Percentiles rank a stretch among this genome's conserved stretches.
phyloP scores from a whole-genome alignment of 306 rosid genomes.

The Fragaria ananassa region DNA sequence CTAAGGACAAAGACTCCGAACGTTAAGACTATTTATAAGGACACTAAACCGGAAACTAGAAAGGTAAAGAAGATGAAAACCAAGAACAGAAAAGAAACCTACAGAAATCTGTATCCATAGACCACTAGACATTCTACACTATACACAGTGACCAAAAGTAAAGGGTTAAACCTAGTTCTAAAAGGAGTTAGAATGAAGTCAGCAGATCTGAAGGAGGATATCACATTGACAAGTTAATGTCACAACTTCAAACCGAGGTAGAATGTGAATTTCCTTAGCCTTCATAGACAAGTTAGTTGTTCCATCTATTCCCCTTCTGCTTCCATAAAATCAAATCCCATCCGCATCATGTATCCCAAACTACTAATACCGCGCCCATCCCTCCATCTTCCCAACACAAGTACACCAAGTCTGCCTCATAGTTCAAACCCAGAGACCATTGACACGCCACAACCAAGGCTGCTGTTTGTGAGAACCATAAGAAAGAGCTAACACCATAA shows the following conservation, averaged over 20 bases:
- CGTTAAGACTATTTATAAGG: slow-evolving; percentile 5
- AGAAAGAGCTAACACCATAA: slow-evolving; percentile 33
- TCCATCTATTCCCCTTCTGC: slow-evolving; percentile 30
- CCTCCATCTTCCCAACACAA: slow-evolving; percentile 18
- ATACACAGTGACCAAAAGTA: slow-evolving; percentile 15
- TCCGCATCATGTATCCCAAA: slow-evolving; percentile 7
- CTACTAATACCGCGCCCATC: neutral
- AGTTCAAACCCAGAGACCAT: slow-evolving; percentile 28
- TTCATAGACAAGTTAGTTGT: slow-evolving; percentile 28
- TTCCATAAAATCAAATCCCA: slow-evolving; percentile 28
- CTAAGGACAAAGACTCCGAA: neutral
- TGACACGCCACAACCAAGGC: slow-evolving; percentile 35
- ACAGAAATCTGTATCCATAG: slow-evolving; percentile 13
- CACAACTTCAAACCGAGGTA: slow-evolving; percentile 25
- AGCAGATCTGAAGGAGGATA: slow-evolving; percentile 1
- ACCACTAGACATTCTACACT: slow-evolving; percentile 16
- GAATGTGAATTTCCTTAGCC: slow-evolving; percentile 29
- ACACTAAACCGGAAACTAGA: neutral
- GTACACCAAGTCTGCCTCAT: slow-evolving; percentile 5
- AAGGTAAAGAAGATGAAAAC: neutral
- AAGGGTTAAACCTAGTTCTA: slow-evolving; percentile 10
- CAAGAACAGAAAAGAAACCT: slow-evolving; percentile 9
- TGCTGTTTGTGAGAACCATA: slow-evolving; percentile 26
- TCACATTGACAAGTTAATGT: slow-evolving; percentile 4
- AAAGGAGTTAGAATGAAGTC: neutral